Base-by-base conservation (phyloP, 331 rosid genomes). In the Quercus phellos region DNA sequence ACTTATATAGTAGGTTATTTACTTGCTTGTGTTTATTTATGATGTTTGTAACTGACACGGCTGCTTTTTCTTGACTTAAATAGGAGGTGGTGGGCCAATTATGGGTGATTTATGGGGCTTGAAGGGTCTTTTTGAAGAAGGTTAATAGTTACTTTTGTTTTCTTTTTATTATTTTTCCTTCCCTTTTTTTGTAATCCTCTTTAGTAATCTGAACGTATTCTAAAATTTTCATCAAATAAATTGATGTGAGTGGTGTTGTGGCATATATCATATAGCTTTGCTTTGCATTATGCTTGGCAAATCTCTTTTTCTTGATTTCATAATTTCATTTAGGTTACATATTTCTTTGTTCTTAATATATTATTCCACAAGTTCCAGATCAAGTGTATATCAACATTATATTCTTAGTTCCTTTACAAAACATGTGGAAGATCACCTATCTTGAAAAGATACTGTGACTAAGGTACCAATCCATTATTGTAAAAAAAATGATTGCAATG, bases 71-170 rank as follows among this genome's bases (percentile, higher is more conserved):
- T 69, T 77, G 58, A 66, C 81, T 78, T 61, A 50, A 77, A 80
- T 80, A 94, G 99, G 98, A 76, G 99, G 98, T 68, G 97, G 98
- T 50, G 98, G 99, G 82, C 96, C 99, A 22, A 92, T 94, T 67
- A 87, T 94, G 99, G 93, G 97, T 74, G 98, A 94, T 86, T 90
- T 94, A 80, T 94, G 99, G 99, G 99, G 98, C 30, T 84, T 94
- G 87, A 94, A 92, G 84, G 98, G 99, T 80, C 91, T 94, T 60
- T 85, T 94, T 68, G 99, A 89, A 70, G 98, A 87, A 89, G 96
- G 98, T 94, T 68, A 73, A 77, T 35, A 56, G 50, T 79, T 53
- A 43, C 72, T 54, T 5, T 53, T 72, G 30, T 73, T 6, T 46
- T 59, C 70, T 2, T 79, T 58, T 13, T 67, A 0, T 18, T 51